Conservation (phyloP, 2,329 filamentous ascomycete species). For the Aureobasidium sp. region DNA sequence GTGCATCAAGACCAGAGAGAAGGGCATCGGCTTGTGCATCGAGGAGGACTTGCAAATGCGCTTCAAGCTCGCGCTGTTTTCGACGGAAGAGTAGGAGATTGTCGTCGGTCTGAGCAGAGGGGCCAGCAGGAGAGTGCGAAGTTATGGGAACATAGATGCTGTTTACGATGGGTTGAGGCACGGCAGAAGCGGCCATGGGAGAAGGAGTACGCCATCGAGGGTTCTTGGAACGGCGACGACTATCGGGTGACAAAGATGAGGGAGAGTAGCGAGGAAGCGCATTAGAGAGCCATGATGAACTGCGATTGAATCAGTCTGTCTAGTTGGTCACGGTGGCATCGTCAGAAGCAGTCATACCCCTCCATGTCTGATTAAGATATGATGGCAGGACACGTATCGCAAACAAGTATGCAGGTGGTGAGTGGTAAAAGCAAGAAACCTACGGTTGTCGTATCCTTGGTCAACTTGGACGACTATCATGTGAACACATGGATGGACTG, state of each 20-base stretch:
- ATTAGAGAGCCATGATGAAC: constrained; percentile 12
- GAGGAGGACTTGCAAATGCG: constrained; percentile 49
- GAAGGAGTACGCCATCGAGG: constrained; percentile 26
- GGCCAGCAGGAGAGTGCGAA: neutral
- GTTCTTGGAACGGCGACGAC: constrained; percentile 12
- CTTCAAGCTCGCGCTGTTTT: constrained; percentile 43
- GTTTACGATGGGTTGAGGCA: constrained; percentile 27
- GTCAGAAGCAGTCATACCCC: neutral
- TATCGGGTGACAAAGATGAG: constrained; percentile 3
- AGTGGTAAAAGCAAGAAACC: neutral
- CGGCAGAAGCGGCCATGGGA: constrained; percentile 24
- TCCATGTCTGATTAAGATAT: neutral
- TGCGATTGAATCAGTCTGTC: neutral
- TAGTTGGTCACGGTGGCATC: neutral
- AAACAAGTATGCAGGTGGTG: neutral
- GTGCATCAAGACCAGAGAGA: constrained; percentile 36
- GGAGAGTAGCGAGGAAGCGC: constrained; percentile 7
- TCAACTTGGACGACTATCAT: neutral
- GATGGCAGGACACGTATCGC: neutral
- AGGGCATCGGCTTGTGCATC: constrained; percentile 54
- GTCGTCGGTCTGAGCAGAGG: neutral
- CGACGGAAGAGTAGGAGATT: constrained; percentile 11
- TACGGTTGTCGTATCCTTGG: neutral
- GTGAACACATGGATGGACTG: constrained; percentile 8
- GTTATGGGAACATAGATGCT: constrained; percentile 19